Conservation (phyloP, 441 rosid species). For the Omphalea diandra region DNA sequence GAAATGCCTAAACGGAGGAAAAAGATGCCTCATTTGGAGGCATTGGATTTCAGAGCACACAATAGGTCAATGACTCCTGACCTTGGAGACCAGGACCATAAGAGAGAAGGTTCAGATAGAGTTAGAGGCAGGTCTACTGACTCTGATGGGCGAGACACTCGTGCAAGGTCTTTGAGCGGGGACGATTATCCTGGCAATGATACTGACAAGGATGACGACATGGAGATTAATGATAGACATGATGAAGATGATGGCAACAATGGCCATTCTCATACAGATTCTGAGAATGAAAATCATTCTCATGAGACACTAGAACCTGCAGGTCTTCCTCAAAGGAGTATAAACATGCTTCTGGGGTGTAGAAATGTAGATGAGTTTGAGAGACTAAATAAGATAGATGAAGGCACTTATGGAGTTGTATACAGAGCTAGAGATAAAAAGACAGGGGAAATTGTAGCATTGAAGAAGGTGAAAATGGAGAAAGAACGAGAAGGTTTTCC, state of each 20-base stretch:
- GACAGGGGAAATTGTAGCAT: slow-evolving; percentile 92
- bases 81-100: slow-evolving; percentile 46
- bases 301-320: slow-evolving; percentile 54
- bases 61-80: slow-evolving; percentile 67
- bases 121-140: slow-evolving; percentile 56
- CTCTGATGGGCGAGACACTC: slow-evolving; percentile 54
- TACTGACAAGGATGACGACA: slow-evolving; percentile 58
- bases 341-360: slow-evolving; percentile 97
- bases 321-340: slow-evolving; percentile 67
- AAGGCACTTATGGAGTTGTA: slow-evolving; percentile 99
- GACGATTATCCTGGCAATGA: slow-evolving; percentile 49
- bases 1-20: slow-evolving; percentile 65
- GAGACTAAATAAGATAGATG: slow-evolving; percentile 97
- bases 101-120: slow-evolving; percentile 56
- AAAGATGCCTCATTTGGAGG: slow-evolving; percentile 41
- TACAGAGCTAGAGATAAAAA: slow-evolving; percentile 95
- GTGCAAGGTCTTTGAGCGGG: slow-evolving; percentile 49
- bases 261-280: slow-evolving; percentile 44
- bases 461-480: slow-evolving; percentile 99
- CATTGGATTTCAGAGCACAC: slow-evolving; percentile 36
- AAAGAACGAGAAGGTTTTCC: slow-evolving; percentile 99
- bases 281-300: slow-evolving; percentile 50
- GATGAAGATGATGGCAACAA: slow-evolving; percentile 36
- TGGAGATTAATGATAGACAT: slow-evolving; percentile 61
- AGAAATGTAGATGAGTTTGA: slow-evolving; percentile 98